Base-by-base conservation (phyloP, 371 early-diverging fungal species). In the Aphelidium insulamus region DNA sequence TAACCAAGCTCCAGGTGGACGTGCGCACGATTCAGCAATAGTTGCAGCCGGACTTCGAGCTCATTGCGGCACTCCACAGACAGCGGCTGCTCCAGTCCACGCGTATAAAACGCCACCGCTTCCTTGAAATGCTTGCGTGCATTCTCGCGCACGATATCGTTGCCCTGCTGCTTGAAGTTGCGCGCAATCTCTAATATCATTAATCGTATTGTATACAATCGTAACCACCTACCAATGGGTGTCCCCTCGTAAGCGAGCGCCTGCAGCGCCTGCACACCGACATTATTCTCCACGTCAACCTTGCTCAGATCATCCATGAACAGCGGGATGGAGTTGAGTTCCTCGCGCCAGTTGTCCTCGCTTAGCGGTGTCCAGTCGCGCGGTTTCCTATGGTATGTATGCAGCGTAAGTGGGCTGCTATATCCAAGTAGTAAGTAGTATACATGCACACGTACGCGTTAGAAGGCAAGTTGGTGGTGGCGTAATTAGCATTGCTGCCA, bases 161-260 rank as follows among this genome's bases (percentile, higher is more conserved):
- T 95, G 39, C 97, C 97, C 49, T 88, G 85, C 32, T 76, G 69
- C 55, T 87, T 92, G 43, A 87, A 85, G 57, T 87, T 91, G 29
- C 62, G 60, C 3, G 94, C 94, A 34, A 83, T 62, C 52, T 91
- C 90, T 82, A 43, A 28, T 7, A 1, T 26, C 14, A 37, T 33
- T 12, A 2, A 30, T 3, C 8, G 2, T 21, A 17, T 8, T n/a
- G 5, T 34, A 14, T 2, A 31, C 1, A 12, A 15, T 34, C 6
- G 9, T 27, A 23, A 11, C 12, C 12, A 7, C n/a, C 9, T 56
- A 79, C 81, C 81, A 55, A 85, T 86, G 1, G 94, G 91, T 27
- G 87, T 71, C 20, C 91, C 97, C 37, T 92, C 94, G 45, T 75
- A 87, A 1, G 72, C 65, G 18, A 95, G 57, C 22, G 78, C 67